Conservation (phyloP, 192 early-diverging fungal species). For the Coemansia sp. region DNA sequence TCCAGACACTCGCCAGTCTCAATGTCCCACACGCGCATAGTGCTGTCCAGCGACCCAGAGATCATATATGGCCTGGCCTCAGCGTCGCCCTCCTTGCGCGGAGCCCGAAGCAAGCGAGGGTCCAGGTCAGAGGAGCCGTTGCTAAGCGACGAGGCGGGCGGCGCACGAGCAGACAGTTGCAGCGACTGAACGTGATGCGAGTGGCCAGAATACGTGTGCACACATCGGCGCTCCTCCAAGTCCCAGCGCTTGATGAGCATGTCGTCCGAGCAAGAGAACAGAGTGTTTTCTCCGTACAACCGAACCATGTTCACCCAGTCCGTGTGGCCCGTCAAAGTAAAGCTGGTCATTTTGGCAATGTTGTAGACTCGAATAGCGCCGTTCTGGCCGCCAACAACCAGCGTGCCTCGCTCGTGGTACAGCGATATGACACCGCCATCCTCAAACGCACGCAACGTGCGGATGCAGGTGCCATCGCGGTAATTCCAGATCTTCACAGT, state of each 20-base stretch:
- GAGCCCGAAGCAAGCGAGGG: neutral
- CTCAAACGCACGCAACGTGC: slow-evolving; percentile 63
- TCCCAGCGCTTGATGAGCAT: slow-evolving; percentile 85
- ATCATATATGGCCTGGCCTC: slow-evolving; percentile 62
- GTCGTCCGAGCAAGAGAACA: slow-evolving; percentile 92
- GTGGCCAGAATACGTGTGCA: slow-evolving; percentile 74
- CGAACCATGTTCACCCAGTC: slow-evolving; percentile 94
- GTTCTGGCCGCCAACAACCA: slow-evolving; percentile 88
- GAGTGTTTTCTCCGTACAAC: slow-evolving; percentile 64
- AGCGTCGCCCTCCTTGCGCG: slow-evolving; percentile 1
- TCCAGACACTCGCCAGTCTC: slow-evolving; percentile 75
- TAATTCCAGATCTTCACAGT: slow-evolving; percentile 95
- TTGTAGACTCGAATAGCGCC: slow-evolving; percentile 90
- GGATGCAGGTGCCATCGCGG: slow-evolving; percentile 85
- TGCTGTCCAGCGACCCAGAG: slow-evolving; percentile 84
- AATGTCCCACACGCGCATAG: slow-evolving; percentile 92
- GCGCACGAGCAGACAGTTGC: slow-evolving; percentile 38
- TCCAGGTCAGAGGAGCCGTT: neutral
- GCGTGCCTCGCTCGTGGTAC: slow-evolving; percentile 74
- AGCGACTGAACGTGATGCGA: slow-evolving; percentile 73
- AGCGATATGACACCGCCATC: slow-evolving; percentile 80
- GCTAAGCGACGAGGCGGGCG: slow-evolving; percentile 15
- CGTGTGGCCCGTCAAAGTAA: slow-evolving; percentile 78
- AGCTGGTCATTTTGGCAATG: slow-evolving; percentile 57
- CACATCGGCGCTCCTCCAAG: slow-evolving; percentile 66